Base-by-base conservation (phyloP, 192 early-diverging fungal genomes). In the Coemansia javaensis region DNA sequence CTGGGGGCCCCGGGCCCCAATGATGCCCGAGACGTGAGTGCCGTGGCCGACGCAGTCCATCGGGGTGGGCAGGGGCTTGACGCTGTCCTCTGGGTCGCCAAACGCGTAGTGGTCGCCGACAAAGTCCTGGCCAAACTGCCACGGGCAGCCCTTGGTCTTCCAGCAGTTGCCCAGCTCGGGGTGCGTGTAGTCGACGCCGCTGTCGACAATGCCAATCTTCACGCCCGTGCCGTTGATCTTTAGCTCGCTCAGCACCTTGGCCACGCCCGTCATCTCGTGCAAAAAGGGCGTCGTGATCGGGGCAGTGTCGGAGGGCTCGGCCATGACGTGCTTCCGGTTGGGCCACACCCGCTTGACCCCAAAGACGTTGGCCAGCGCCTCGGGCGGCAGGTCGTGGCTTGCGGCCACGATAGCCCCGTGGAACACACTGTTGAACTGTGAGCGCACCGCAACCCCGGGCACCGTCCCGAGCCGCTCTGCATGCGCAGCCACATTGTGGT, bases 121-220 rank as follows among this genome's bases (percentile, higher is more conserved):
- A 65, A 84, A 75, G 65, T 88, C 81, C 23, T 75, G 59, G 39
- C 82, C 85, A 8, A 73, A 75, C 20, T 53, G 50, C 40, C 83
- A 75, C 34, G 66, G 75, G 45, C 74, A 81, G 7, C 69, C 68
- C 13, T 44, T 28, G 17, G 55, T 63, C 44, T 80, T 80, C 62
- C 79, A 85, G 50, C 82, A 81, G 17, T 62, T 74, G 28, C 85
- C 83, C 18, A 84, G 64, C 18, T 81, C 79, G n/a, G 77, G 75
- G 37, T 86, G 82, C 11, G n/a, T 66, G 53, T 82, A 82, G 47
- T 82, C 80, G 14, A 83, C 63, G 39, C 85, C 83, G 20, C 74
- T 78, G 63, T 87, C 85, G 25, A 87, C 47, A 38, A 87, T 51
- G 35, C 82, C 83, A 32, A 87, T 65, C 30, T 76, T 75, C 47